Conservation (phyloP, 345 rosid genomes). For the Brassica cretica region DNA sequence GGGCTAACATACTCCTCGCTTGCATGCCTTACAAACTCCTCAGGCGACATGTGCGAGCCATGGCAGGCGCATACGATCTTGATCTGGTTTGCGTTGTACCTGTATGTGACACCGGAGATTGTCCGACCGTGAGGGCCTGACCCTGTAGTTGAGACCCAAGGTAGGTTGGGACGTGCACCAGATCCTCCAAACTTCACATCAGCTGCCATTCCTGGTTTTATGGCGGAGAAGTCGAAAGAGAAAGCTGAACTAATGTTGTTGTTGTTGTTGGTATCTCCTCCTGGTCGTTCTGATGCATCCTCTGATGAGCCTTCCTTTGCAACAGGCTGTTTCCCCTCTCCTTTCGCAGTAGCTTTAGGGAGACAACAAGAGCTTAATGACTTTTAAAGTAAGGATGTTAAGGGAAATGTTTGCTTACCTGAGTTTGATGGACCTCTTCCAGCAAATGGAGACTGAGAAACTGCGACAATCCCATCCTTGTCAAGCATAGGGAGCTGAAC, state of each 20-base stretch:
- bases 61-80: neutral
- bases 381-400: neutral
- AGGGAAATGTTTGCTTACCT: neutral
- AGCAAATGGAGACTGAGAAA: neutral
- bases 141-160: neutral
- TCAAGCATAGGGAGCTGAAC: neutral
- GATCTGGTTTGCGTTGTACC: neutral
- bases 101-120: neutral
- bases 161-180: neutral
- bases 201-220: neutral
- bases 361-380: neutral
- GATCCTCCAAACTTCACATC: neutral
- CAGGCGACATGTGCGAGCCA: neutral
- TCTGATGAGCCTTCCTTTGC: neutral
- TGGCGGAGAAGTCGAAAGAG: neutral
- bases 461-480: neutral
- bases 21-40: neutral
- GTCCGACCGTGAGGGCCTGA: neutral
- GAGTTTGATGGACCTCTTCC: neutral
- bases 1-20: neutral
- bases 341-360: neutral
- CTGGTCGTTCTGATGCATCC: constrained; percentile 1
- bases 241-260: neutral
- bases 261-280: neutral
- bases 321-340: neutral